A percentile compares a stretch with the other conserved stretches of the same genome.
Evolutionary conservation across 179 eudicot species (phyloP).

Genomic region (Actinidia arguta): DNA sequence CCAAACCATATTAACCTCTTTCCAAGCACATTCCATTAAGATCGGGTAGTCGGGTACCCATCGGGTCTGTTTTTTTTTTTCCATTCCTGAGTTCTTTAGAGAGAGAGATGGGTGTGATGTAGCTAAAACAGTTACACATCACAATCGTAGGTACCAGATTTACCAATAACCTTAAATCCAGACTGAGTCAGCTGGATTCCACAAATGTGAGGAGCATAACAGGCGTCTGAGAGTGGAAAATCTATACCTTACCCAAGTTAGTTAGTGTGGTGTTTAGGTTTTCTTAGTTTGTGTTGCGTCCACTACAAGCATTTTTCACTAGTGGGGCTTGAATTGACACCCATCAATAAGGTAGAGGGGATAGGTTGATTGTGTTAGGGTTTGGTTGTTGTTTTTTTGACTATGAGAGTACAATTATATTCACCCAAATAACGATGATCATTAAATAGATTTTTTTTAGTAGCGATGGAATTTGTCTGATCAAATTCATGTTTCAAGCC

Average conservation of each 20-base stretch:
- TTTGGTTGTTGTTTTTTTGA: not conserved
- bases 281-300: conserved; percentile 13
- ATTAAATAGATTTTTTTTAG: no score
- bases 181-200: conserved; percentile 14
- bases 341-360: not conserved
- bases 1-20: no score
- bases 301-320: not conserved
- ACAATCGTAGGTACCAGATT: conserved; percentile 11
- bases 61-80: no score
- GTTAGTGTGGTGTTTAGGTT: not conserved
- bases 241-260: not conserved
- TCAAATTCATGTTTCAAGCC: no score
- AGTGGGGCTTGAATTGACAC: not conserved
- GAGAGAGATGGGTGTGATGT: not conserved
- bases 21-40: no score
- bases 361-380: not conserved
- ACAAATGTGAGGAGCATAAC: conserved; percentile 14
- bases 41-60: no score
- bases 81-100: no score
- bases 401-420: no score
- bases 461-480: no score
- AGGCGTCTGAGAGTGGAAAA: conserved; percentile 8
- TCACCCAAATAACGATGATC: no score
- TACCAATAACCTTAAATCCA: conserved; percentile 2
- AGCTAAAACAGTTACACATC: conserved; percentile 13